Evolutionary conservation across 768 basidiomycete species (phyloP), one percentile per base, ranked within the genome.

Genomic region (Calvatia gigantea): DNA sequence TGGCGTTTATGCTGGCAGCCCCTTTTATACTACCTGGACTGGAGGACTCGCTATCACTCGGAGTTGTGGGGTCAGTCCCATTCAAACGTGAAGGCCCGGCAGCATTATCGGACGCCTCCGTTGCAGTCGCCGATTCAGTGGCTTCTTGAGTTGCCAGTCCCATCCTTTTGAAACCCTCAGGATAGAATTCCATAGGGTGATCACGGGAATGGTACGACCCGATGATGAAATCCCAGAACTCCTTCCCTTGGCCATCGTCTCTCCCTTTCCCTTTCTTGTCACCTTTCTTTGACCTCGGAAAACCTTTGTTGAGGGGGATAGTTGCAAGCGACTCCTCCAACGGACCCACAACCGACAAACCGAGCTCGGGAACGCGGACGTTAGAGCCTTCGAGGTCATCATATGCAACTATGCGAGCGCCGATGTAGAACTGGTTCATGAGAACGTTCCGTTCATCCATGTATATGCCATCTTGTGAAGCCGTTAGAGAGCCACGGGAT

Each of bases 121-220:
- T 27, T 29, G 28, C 11, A 31, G 9, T 25, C 15, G 51, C 44
- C 0, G 57, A 58, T 21, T 54, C 49, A 3, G 61, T 58, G 6
- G 28, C 17, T 11, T 62, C 28, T 1, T 53, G 12, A 5, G 66
- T 64, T 61, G 86, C 85, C 58, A 94, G 71, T 0, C 90, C 91
- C 54, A 95, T 76, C 66, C 84, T 82, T 60, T 83, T 78, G 51
- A 94, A 75, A 0, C 90, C 92, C 46, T 95, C 86, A 0, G 87
- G 81, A n/a, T 85, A 68, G 58, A 95, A 91, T 67, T 91, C 84
- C 48, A 95, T 80, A 3, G 90, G 90, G 0, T 73, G 68, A 28
- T 85, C 80, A 19, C 85, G 80, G 23, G 83, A 79, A 48, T 77
- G 69, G 60, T 86, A 91, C 1, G 80, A 69, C 9, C 85, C 87